Percentiles rank a stretch among this genome's conserved stretches.
Conservation (phyloP, 1,139 yeast species). For the Zygotorulaspora mrakii region DNA sequence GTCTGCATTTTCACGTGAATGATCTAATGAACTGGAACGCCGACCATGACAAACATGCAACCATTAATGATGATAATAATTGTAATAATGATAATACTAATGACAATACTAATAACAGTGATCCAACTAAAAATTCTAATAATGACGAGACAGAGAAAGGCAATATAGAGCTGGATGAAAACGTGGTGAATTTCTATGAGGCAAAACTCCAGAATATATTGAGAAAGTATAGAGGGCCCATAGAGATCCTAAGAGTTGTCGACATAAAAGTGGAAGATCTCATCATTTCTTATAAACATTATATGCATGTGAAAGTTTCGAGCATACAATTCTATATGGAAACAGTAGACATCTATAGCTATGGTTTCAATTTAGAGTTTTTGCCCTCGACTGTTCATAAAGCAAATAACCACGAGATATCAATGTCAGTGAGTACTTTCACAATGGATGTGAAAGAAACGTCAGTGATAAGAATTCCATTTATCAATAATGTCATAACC, state of each 20-base stretch:
- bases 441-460: slow-evolving; percentile 19
- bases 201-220: slow-evolving; percentile 5
- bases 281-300: slow-evolving; percentile 15
- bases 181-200: slow-evolving; percentile 7
- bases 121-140: neutral
- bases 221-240: slow-evolving; percentile 7
- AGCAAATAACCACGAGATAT: slow-evolving; percentile 27
- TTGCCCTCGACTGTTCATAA: slow-evolving; percentile 19
- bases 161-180: neutral
- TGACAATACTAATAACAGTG: neutral
- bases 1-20: slow-evolving; percentile 15
- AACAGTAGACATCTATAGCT: slow-evolving; percentile 22
- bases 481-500: slow-evolving; percentile 28
- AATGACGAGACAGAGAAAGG: neutral
- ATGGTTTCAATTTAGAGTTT: slow-evolving; percentile 23
- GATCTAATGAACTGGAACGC: slow-evolving; percentile 1
- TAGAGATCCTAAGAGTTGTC: slow-evolving; percentile 22
- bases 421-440: slow-evolving; percentile 30
- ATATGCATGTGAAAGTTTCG: slow-evolving; percentile 25
- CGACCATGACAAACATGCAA: neutral
- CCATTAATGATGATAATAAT: neutral
- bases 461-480: slow-evolving; percentile 29
- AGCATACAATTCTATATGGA: slow-evolving; percentile 28
- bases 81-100: neutral
- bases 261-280: slow-evolving; percentile 34